phyloP scores from a whole-genome alignment of 2,329 filamentous ascomycete genomes.

The Reticulascus tulasneorum region DNA sequence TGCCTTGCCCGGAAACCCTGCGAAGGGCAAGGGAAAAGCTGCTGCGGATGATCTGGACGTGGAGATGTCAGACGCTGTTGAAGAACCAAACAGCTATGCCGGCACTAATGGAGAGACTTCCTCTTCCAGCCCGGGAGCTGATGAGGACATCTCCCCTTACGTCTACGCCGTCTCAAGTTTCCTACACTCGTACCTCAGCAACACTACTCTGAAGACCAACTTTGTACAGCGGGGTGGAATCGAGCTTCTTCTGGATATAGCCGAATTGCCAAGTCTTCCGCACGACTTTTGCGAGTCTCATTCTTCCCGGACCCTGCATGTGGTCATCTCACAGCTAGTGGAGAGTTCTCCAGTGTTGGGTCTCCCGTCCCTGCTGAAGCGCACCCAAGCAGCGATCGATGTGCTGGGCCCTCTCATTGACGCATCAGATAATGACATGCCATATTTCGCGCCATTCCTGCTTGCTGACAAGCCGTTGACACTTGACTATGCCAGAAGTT shows the following conservation, averaged over 20 bases:
- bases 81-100: slow-evolving; percentile 18
- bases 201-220: slow-evolving; percentile 64
- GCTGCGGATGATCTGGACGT: slow-evolving; percentile 46
- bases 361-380: slow-evolving; percentile 74
- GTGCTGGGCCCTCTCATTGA: slow-evolving; percentile 62
- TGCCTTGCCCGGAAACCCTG: slow-evolving; percentile 18
- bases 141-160: slow-evolving; percentile 57
- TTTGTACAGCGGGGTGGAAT: slow-evolving; percentile 79
- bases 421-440: slow-evolving; percentile 41
- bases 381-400: slow-evolving; percentile 67
- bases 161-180: slow-evolving; percentile 75
- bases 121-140: slow-evolving; percentile 18
- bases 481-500: slow-evolving; percentile 28
- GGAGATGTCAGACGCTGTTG: slow-evolving; percentile 59
- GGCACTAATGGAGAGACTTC: slow-evolving; percentile 16
- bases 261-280: slow-evolving; percentile 75
- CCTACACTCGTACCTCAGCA: slow-evolving; percentile 68
- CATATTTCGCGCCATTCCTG: slow-evolving; percentile 71
- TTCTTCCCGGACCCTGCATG: slow-evolving; percentile 66
- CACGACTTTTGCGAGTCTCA: slow-evolving; percentile 65
- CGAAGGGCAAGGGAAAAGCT: slow-evolving; percentile 36
- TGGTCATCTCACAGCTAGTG: slow-evolving; percentile 72
- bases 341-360: slow-evolving; percentile 78
- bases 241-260: slow-evolving; percentile 79
- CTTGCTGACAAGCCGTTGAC: slow-evolving; percentile 31